Percentiles rank a stretch among this genome's conserved stretches.
phyloP scores from a whole-genome alignment of 805 yeast species.

The Ogataea paradorogensis region DNA sequence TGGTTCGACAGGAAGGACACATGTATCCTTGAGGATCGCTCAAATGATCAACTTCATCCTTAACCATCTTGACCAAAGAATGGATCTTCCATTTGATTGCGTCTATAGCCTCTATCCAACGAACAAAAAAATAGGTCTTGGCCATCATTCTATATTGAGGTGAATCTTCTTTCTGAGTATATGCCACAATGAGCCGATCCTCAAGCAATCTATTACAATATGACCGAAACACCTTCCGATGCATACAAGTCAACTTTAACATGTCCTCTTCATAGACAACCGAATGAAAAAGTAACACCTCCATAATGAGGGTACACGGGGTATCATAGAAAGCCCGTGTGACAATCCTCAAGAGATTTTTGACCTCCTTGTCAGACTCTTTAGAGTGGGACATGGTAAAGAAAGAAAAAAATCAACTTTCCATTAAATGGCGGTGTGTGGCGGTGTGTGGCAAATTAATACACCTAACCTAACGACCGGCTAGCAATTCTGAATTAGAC shows the following conservation, averaged over 20 bases:
- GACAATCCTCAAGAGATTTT: conserved; percentile 65
- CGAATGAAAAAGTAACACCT: conserved; percentile 82
- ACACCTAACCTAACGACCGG: background rate
- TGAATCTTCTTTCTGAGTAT: conserved; percentile 68
- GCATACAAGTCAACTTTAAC: conserved; percentile 74
- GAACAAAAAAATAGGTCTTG: conserved; percentile 77
- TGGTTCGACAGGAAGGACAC: conserved; percentile 81
- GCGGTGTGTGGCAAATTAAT: background rate
- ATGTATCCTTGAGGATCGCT: conserved; percentile 92
- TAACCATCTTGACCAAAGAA: conserved; percentile 71
- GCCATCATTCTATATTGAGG: conserved; percentile 65
- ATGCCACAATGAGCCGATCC: conserved; percentile 72
- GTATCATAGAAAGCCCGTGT: conserved; percentile 84
- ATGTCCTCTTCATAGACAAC: conserved; percentile 92
- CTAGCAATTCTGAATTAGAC: background rate
- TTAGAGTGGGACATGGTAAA: conserved; percentile 13
- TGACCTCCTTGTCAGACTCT: conserved; percentile 21
- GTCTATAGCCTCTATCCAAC: conserved; percentile 90
- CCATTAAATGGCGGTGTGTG: background rate
- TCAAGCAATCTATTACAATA: conserved; percentile 78
- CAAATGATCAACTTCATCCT: conserved; percentile 78
- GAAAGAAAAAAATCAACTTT: background rate
- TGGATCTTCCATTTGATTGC: conserved; percentile 96
- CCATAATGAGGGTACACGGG: conserved; percentile 79
- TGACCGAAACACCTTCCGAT: conserved; percentile 81